Evolutionary conservation across 129 eudicot species (phyloP).

Genomic region (Saussurea involucrata): DNA sequence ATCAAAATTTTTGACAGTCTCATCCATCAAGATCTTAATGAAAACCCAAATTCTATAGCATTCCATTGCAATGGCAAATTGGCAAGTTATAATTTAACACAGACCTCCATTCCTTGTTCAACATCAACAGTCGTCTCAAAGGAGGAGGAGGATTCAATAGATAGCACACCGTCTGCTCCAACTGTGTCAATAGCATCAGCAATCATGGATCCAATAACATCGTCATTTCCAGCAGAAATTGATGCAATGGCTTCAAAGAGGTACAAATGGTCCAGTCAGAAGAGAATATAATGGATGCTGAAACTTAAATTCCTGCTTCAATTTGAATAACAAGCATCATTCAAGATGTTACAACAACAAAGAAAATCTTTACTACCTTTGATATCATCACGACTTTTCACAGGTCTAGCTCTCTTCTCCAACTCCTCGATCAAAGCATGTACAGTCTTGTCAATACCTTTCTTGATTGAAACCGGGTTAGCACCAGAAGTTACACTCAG

Average conservation of each 20-base stretch:
- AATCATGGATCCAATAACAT: slow-evolving; percentile 76
- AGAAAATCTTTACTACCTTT: slow-evolving; percentile 46
- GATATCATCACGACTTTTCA: slow-evolving; percentile 84
- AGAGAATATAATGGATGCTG: not conserved
- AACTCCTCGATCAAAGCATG: slow-evolving; percentile 58
- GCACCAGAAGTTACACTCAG: slow-evolving; percentile 97
- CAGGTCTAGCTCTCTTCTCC: slow-evolving; percentile 75
- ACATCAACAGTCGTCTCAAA: slow-evolving; percentile 93
- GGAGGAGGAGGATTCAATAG: slow-evolving; percentile 87
- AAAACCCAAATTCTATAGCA: too few relatives aligned
- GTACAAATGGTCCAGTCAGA: not conserved
- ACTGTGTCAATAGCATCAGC: slow-evolving; percentile 97
- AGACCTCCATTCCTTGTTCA: slow-evolving; percentile 97
- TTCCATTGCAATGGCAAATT: too few relatives aligned
- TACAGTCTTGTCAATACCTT: slow-evolving; percentile 82
- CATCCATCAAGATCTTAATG: too few relatives aligned
- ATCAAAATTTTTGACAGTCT: too few relatives aligned
- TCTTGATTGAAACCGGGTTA: slow-evolving; percentile 86
- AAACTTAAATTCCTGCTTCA: not conserved
- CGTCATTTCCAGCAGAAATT: slow-evolving; percentile 94
- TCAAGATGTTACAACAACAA: not conserved
- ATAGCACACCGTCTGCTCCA: slow-evolving; percentile 87
- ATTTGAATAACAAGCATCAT: not conserved
- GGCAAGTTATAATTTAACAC: slow-evolving; percentile 5
- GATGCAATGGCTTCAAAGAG: slow-evolving; percentile 71